Base-by-base conservation (phyloP, 2,329 filamentous ascomycete species). In the Clarireedia hainanense region DNA sequence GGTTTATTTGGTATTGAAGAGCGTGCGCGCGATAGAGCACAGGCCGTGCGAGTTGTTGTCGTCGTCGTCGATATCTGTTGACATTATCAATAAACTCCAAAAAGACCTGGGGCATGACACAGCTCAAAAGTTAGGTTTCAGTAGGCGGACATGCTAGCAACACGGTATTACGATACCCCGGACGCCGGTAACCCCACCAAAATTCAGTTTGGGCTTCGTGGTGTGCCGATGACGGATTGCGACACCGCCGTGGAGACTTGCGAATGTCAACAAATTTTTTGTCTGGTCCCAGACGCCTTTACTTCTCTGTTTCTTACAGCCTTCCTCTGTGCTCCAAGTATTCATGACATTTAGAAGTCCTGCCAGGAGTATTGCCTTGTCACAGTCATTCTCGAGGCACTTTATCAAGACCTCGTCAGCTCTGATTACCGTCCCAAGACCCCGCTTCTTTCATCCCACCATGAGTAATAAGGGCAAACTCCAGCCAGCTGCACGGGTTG, bases 401-500 rank as follows among this genome's bases (percentile, higher is more conserved):
- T 45, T 50, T 15, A 15, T 50, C 47, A 55, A 50, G 30, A 37
- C 15, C 14, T 24, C 46, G 6, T 17, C 37, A 30, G n/a, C 47
- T 23, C 30, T 34, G 1, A 14, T 34, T 3, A 34, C 30, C 30
- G 26, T 40, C 6, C 12, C 42, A 26, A 17, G 46, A 37, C 37
- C 34, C 47, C 56, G 61, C 57, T 60, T 59, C 57, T 62, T 60
- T 57, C 57, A 59, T 50, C 58, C 58, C 58, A 66, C 64, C 24
- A 69, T 69, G 67, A 59, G 57, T 50, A 60, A 47, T 20, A 63
- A 60, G 47, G 61, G 58, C 39, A 63, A 67, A 53, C 61, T 80
- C 68, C 78, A 76, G 68, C 80, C 80, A 4, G 80, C 80, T 20
- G 70, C 68, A 26, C 69, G 80, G 56, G 79, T 83, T 26, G 76